Evolutionary conservation across 2,329 filamentous ascomycete species (phyloP).

Genomic region (Talaromyces sp.): DNA sequence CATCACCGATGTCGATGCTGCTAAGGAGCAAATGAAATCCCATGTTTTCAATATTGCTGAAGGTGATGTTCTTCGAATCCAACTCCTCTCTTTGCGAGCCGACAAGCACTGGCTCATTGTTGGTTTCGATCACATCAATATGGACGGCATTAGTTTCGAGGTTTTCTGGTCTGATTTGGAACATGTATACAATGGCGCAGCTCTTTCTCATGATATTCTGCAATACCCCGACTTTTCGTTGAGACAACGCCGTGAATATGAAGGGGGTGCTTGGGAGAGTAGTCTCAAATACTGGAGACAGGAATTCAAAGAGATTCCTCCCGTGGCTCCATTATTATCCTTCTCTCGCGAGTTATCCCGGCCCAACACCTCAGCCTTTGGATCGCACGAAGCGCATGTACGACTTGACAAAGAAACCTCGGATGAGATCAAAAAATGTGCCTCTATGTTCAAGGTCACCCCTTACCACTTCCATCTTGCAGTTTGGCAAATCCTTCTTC

Average conservation of each 20-base stretch:
- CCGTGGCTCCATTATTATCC: constrained; percentile 18
- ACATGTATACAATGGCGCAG: constrained; percentile 42
- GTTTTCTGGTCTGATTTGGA: constrained; percentile 51
- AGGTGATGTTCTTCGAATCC: constrained; percentile 33
- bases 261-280: constrained; percentile 28
- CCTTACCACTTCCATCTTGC: constrained; percentile 54
- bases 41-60: constrained; percentile 44
- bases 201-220: constrained; percentile 20
- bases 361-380: constrained; percentile 13
- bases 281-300: constrained; percentile 26
- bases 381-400: constrained; percentile 10
- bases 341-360: constrained; percentile 14
- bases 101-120: constrained; percentile 47
- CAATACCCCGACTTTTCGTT: constrained; percentile 44
- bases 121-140: constrained; percentile 53
- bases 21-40: constrained; percentile 23
- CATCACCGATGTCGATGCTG: constrained; percentile 23
- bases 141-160: constrained; percentile 53
- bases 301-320: constrained; percentile 12
- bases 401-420: constrained; percentile 6
- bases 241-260: constrained; percentile 33
- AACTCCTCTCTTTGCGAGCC: constrained; percentile 13
- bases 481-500: constrained; percentile 43
- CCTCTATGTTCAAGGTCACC: constrained; percentile 33
- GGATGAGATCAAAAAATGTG: constrained; percentile 19